Conservation (phyloP, 495 filamentous ascomycete species). For the Aspergillus sparsus region DNA sequence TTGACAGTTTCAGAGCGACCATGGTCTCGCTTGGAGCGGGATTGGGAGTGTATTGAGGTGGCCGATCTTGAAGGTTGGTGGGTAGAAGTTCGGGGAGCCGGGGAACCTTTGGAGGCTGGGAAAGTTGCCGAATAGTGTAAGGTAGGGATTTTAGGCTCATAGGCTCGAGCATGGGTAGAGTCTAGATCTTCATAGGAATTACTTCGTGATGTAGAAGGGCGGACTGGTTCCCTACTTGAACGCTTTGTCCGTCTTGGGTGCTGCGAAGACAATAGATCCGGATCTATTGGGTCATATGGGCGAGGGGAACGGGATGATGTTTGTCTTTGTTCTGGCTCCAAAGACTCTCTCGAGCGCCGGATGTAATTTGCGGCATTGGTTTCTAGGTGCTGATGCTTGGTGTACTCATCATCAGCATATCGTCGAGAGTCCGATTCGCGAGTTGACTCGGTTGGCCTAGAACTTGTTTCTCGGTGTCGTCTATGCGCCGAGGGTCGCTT, state of each 20-base stretch:
- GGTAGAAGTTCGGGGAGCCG: slow-evolving; percentile 29
- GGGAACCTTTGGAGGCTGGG: slow-evolving; percentile 25
- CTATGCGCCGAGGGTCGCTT: slow-evolving; percentile 23
- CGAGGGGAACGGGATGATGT: slow-evolving; percentile 38
- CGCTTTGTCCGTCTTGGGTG: slow-evolving; percentile 36
- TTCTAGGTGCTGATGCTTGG: slow-evolving; percentile 32
- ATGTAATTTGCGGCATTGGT: slow-evolving; percentile 42
- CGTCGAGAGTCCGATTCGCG: slow-evolving; percentile 23
- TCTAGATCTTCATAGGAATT: slow-evolving; percentile 41
- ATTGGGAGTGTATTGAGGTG: slow-evolving; percentile 30
- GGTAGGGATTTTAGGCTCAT: slow-evolving; percentile 37
- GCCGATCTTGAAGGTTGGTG: slow-evolving; percentile 36
- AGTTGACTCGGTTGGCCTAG: slow-evolving; percentile 22
- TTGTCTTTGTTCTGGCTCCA: slow-evolving; percentile 30
- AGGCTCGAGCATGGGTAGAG: slow-evolving; percentile 19
- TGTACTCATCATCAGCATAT: slow-evolving; percentile 32
- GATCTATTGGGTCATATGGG: slow-evolving; percentile 40
- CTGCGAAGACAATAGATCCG: slow-evolving; percentile 33
- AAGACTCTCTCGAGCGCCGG: slow-evolving; percentile 30
- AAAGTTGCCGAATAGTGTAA: slow-evolving; percentile 25
- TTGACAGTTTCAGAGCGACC: slow-evolving; percentile 28
- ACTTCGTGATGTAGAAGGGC: slow-evolving; percentile 35
- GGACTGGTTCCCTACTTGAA: slow-evolving; percentile 27
- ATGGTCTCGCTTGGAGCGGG: slow-evolving; percentile 32
- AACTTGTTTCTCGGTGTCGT: slow-evolving; percentile 19